Base-by-base conservation (phyloP, 352 stramenopile genomes). In the Plasmopara muralis region DNA sequence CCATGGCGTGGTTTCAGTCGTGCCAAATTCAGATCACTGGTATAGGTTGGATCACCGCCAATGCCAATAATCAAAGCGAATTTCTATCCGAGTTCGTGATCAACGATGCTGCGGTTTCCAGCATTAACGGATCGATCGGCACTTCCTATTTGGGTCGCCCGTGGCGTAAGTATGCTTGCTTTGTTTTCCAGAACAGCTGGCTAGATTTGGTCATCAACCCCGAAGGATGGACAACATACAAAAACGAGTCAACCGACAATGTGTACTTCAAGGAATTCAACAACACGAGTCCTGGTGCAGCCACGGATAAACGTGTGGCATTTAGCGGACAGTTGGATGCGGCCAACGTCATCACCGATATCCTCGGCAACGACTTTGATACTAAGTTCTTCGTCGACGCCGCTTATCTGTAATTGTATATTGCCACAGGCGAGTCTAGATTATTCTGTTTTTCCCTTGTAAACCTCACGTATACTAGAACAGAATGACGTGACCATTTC, bases 221-320 rank as follows among this genome's bases (percentile, higher is more conserved):
- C 5, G 10, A 50, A 39, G 50, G 50, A 7, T 57, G 50, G 50
- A 16, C 41, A 18, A 16, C 16, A 18, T 57, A 57, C 9, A 16
- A 50, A 5, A 18, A 16, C 5, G 29, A 45, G 15, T 30, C 39
- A 8, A 57, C 39, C 29, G 47, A 43, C 8, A 57, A 57, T 13
- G 48, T 54, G 6, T 54, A 54, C 48, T 47, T 54, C 18, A 61
- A 56, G 40, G 47, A 60, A 43, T 60, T 51, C 16, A 60, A 60
- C 45, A 60, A 55, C 29, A 47, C 8, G 1, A 39, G 49, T 3
- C 40, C 40, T 13, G 49, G 49, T 37, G 29, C 49, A 14, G 42
- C n/a, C 18, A 51, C 18, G 28, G 54, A 46, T 7, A 29, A 56
- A 34, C 42, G 54, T 2, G 54, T 52, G 13, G 0, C 39, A 0